Evolutionary conservation across 768 basidiomycete genomes (phyloP).

Genomic region (Tulasnella sp.): DNA sequence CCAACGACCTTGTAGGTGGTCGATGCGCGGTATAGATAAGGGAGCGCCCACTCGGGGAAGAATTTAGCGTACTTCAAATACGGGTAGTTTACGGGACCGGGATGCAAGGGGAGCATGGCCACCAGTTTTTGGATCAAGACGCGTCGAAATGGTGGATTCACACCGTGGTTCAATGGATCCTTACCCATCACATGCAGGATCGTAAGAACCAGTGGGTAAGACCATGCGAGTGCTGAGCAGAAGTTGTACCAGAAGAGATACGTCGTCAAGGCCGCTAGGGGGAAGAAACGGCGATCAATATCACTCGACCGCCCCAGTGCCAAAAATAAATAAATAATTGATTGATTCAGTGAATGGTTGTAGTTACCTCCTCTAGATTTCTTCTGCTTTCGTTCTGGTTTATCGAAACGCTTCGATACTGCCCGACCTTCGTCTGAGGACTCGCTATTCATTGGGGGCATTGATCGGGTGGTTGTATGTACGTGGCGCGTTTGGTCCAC

Average conservation of each 20-base stretch:
- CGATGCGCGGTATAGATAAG: slow-evolving; percentile 38
- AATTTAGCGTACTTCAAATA: neutral
- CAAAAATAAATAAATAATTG: too few relatives aligned
- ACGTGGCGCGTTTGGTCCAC: too few relatives aligned
- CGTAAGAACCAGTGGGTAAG: slow-evolving; percentile 50
- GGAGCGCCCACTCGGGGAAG: slow-evolving; percentile 4
- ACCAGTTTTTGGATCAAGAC: slow-evolving; percentile 14
- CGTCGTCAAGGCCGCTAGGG: neutral
- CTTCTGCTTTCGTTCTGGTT: too few relatives aligned
- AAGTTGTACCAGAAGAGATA: slow-evolving; percentile 77
- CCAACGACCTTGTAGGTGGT: slow-evolving; percentile 59
- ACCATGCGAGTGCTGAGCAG: slow-evolving; percentile 66
- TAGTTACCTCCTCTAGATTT: too few relatives aligned
- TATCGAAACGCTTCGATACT: too few relatives aligned
- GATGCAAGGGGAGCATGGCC: slow-evolving; percentile 31
- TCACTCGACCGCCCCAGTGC: too few relatives aligned
- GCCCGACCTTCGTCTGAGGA: too few relatives aligned
- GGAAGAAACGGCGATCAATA: neutral
- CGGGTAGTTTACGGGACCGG: neutral
- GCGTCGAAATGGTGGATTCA: slow-evolving; percentile 14
- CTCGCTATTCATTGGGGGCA: too few relatives aligned
- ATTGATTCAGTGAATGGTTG: too few relatives aligned
- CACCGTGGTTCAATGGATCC: slow-evolving; percentile 16
- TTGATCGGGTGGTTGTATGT: too few relatives aligned
- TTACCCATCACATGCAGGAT: slow-evolving; percentile 39